These are phyloP conservation scores for Penicillium taxi DNA, from an alignment of 495 filamentous ascomycete species.

Conservation along the genomic window DNA sequence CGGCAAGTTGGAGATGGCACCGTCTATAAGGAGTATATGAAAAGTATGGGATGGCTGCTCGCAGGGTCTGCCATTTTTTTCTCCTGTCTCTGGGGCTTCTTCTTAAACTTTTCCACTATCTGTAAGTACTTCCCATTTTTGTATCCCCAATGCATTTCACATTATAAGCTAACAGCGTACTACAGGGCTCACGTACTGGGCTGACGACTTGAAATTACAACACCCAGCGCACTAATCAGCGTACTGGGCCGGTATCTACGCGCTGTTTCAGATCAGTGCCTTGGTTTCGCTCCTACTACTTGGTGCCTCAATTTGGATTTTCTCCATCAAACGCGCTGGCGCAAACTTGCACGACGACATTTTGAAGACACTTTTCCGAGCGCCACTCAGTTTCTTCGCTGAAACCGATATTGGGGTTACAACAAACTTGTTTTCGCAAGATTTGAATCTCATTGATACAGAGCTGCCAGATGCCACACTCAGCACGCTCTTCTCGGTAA, in stretches of 20 bases:
- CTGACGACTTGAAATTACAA: slow-evolving; percentile 16
- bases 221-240: slow-evolving; percentile 19
- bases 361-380: neutral
- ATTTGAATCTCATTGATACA: slow-evolving; percentile 1
- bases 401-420: neutral
- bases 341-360: neutral
- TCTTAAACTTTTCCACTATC: slow-evolving; percentile 28
- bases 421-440: neutral
- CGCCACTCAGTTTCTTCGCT: neutral
- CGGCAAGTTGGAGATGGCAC: slow-evolving; percentile 16
- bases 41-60: slow-evolving; percentile 23
- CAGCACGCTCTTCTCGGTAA: neutral
- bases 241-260: slow-evolving; percentile 31
- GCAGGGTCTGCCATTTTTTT: slow-evolving; percentile 12
- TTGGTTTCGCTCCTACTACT: slow-evolving; percentile 7
- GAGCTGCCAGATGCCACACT: slow-evolving; percentile 2
- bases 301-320: neutral
- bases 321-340: neutral
- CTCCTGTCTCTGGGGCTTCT: slow-evolving; percentile 22
- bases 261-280: slow-evolving; percentile 17
- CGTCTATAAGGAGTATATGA: slow-evolving; percentile 30
- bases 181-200: slow-evolving; percentile 29
- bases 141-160: neutral
- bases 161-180: neutral
- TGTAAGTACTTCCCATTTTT: slow-evolving; percentile 8